Percentiles rank a stretch among this genome's conserved stretches.
Conservation (phyloP, 2,329 filamentous ascomycete genomes). For the Cyphellophora europaea region DNA sequence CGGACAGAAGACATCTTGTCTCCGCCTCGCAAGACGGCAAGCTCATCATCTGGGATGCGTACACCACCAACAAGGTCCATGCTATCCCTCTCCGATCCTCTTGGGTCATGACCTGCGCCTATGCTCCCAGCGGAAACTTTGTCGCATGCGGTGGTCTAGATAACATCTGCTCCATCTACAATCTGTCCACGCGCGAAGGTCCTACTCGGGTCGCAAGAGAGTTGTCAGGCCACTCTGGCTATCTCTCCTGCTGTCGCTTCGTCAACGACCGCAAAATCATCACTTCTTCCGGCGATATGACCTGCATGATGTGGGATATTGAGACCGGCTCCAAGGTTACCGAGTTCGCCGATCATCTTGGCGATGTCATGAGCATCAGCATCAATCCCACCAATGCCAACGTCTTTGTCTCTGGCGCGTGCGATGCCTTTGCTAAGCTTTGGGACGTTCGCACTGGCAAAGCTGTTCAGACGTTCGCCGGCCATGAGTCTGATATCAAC, state of each 20-base stretch:
- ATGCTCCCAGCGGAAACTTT: conserved; percentile 95
- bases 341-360: conserved; percentile 95
- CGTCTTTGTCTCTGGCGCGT: conserved; percentile 98
- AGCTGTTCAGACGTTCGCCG: conserved; percentile 96
- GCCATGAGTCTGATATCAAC: conserved; percentile 98
- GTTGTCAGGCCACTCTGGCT: conserved; percentile 92
- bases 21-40: conserved; percentile 98
- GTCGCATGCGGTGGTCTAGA: conserved; percentile 97
- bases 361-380: conserved; percentile 99
- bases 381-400: conserved; percentile 99
- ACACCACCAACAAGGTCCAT: conserved; percentile 99
- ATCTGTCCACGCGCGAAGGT: conserved; percentile 93
- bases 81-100: conserved; percentile 94
- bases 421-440: conserved; percentile 94
- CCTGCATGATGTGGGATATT: conserved; percentile 99
- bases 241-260: conserved; percentile 96
- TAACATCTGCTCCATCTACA: conserved; percentile 99
- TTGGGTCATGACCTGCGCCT: conserved; percentile 99
- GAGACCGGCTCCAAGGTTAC: conserved; percentile 95
- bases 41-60: conserved; percentile 99
- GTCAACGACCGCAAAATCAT: conserved; percentile 97
- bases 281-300: conserved; percentile 98
- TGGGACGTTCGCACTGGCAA: conserved; percentile 99
- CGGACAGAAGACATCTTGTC: conserved; percentile 90
- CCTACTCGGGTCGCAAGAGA: conserved; percentile 92